Evolutionary conservation across 2,329 filamentous ascomycete genomes (phyloP), one percentile per base, ranked within the genome.

Genomic region (Aspergillus fructus): DNA sequence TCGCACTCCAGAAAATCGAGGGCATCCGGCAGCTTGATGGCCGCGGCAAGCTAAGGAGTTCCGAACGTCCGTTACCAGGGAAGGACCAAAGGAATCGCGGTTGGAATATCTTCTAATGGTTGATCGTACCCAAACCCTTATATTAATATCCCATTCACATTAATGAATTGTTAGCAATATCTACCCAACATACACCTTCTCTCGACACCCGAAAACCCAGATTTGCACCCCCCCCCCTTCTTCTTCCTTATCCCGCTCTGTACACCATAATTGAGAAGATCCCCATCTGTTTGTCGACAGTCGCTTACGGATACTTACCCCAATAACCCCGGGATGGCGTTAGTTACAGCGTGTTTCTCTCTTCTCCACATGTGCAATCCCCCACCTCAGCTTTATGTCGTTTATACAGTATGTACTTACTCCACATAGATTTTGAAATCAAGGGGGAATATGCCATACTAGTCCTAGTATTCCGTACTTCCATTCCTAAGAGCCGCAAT

Each of bases 1-100:
- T 97, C 55, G 94, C 96, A 5, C 81, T 99, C 30, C 89, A 91
- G 71, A 97, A 99, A 82, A 97, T 99, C 85, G 93, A 97, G 72
- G 89, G 90, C 57, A 76, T 99, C 67, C 83, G 90, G 58, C 89
- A 93, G 68, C 79, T 99, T 8, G 93, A 97, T 68, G 88, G 88
- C 9, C 80, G 89, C 53, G 88, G 89, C 63, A 85, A 86, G 68
- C 81, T 85, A 30, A 77, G 79, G 19, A 70, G 67, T 49, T 66
- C 68, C 53, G 70, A 78, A 41, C 71, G 75, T 39, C 68, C 71
- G 23, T 66, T 71, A 53, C 67, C 66, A 55, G 61, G 62, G 24
- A 72, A 71, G 49, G 75, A 76, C 58, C 71, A 72, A 55, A 72
- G 72, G 53, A 71, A 68, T 27, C 68, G 72, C 52, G 68, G 73